These are phyloP conservation scores for Pyrus hybrid DNA, from an alignment of 331 rosid genomes.

Conservation along the genomic window DNA sequence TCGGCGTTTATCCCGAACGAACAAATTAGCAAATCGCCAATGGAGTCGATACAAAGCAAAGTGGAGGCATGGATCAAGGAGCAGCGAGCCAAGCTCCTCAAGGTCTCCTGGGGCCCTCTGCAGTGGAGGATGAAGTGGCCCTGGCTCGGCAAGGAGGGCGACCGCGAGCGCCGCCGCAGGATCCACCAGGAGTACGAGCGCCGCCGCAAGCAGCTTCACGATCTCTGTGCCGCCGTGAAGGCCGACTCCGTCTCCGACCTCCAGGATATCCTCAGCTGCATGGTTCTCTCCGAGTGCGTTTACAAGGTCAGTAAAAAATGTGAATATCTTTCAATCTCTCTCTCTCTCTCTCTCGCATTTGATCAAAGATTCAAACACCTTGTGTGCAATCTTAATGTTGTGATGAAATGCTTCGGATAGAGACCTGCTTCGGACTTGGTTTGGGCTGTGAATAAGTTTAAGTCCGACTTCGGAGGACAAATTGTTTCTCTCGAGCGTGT, in stretches of 20 bases:
- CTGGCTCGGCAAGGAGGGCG: constrained; percentile 32
- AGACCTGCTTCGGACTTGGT: constrained; percentile 77
- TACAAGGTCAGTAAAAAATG: constrained; percentile 53
- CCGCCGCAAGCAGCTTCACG: constrained; percentile 57
- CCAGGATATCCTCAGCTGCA: constrained; percentile 92
- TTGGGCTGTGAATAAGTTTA: constrained; percentile 88
- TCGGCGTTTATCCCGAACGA: not conserved
- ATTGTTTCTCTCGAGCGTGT: constrained; percentile 89
- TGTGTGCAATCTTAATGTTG: not conserved
- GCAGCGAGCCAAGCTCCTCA: constrained; percentile 54
- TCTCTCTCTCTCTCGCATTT: not conserved
- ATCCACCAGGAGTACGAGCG: constrained; percentile 74
- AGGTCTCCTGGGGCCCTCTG: constrained; percentile 85
- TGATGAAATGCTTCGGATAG: constrained; percentile 21
- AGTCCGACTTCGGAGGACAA: constrained; percentile 93
- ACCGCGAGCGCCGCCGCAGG: constrained; percentile 57
- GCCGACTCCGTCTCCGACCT: constrained; percentile 71
- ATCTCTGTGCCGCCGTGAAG: constrained; percentile 63
- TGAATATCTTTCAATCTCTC: not conserved
- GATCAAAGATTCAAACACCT: not conserved
- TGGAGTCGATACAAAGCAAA: constrained; percentile 79
- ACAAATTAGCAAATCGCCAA: not conserved
- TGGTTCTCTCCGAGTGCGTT: constrained; percentile 94
- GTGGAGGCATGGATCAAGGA: constrained; percentile 88
- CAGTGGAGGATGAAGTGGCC: constrained; percentile 96